Percentiles rank a stretch among this genome's conserved stretches.
phyloP scores from a whole-genome alignment of 2,329 filamentous ascomycete genomes.

The Phialophora verrucosa region DNA sequence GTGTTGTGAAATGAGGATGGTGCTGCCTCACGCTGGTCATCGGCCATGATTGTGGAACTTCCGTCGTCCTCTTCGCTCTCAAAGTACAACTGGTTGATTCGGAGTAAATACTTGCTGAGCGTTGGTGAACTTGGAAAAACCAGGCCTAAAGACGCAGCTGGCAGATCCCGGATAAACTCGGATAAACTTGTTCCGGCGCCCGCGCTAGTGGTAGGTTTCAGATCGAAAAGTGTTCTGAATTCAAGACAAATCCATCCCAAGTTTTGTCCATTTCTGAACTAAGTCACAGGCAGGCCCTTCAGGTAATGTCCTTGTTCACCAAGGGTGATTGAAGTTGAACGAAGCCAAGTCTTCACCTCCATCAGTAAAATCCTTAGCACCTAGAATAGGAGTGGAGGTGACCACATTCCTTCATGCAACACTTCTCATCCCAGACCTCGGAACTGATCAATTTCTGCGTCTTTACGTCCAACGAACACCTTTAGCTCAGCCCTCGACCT shows the following conservation, averaged over 20 bases:
- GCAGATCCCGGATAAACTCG: not conserved
- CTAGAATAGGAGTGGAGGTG: not conserved
- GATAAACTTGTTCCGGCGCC: not conserved
- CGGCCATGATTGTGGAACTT: constrained; percentile 27
- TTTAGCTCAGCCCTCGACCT: too few species aligned
- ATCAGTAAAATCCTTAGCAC: not conserved
- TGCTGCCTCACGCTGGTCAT: constrained; percentile 32
- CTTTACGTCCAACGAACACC: too few species aligned
- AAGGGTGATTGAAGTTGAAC: not conserved
- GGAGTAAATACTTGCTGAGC: not conserved
- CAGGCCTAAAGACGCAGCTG: not conserved
- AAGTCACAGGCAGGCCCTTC: too few species aligned
- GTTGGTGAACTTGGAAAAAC: not conserved
- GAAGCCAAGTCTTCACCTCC: not conserved
- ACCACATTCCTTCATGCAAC: not conserved
- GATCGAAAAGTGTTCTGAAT: not conserved
- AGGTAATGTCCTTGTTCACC: too few species aligned
- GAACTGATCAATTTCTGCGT: too few species aligned
- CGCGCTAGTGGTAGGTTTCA: constrained; percentile 8
- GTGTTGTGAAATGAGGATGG: constrained; percentile 12
- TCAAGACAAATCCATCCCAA: too few species aligned
- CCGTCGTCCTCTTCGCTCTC: not conserved
- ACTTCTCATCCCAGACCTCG: not conserved
- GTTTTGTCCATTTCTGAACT: too few species aligned
- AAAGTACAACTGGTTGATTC: not conserved